These are phyloP conservation scores for Xylaria sp. DNA, from an alignment of 2,329 filamentous ascomycete genomes.

Conservation along the genomic window DNA sequence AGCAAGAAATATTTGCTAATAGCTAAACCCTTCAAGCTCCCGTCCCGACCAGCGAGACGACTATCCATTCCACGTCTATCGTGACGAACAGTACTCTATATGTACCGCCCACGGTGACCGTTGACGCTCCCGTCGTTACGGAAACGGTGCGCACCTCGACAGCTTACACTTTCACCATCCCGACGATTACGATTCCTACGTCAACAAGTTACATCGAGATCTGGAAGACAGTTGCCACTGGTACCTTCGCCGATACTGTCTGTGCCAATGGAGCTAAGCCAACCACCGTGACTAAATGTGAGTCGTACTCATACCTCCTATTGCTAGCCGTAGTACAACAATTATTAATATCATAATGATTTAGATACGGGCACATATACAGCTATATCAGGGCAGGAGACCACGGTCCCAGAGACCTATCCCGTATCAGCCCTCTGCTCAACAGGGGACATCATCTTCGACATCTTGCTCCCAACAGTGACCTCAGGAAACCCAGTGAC, in stretches of 20 bases:
- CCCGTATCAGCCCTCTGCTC: conserved; percentile 7
- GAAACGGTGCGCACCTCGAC: neutral
- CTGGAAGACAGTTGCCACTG: conserved; percentile 10
- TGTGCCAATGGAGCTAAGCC: conserved; percentile 14
- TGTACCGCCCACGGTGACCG: neutral
- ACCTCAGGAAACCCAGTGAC: neutral
- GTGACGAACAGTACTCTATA: neutral
- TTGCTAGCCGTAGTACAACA: neutral
- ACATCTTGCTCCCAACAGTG: neutral
- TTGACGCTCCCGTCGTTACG: neutral
- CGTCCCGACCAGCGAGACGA: neutral
- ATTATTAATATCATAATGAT: neutral
- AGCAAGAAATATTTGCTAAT: neutral
- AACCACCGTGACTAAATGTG: conserved; percentile 8
- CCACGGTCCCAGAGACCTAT: conserved; percentile 10
- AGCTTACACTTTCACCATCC: neutral
- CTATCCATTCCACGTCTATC: neutral
- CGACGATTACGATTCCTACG: neutral
- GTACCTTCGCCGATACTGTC: conserved; percentile 10
- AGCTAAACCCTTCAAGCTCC: neutral
- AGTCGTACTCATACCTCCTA: neutral
- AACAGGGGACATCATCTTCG: neutral
- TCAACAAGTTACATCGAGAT: conserved; percentile 5
- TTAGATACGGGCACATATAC: conserved; percentile 19
- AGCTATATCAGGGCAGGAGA: conserved; percentile 4